These are phyloP conservation scores for Monilinia fructicola DNA, from an alignment of 2,329 filamentous ascomycete genomes.

Conservation along the genomic window DNA sequence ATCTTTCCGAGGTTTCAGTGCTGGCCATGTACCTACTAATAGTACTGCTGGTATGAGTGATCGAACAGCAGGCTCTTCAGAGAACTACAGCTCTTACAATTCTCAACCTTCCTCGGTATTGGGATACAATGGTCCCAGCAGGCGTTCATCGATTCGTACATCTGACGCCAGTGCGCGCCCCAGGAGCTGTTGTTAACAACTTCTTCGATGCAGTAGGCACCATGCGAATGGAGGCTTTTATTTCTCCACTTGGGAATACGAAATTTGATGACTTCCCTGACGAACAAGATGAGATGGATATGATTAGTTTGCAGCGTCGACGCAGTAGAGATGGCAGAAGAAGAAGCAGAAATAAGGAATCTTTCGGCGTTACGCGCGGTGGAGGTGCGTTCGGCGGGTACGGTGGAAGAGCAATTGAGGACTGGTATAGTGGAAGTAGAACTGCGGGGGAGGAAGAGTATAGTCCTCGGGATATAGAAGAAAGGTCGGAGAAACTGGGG, in stretches of 20 bases:
- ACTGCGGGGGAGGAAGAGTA: conserved; percentile 56
- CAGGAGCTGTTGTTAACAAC: conserved; percentile 40
- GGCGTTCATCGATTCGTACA: conserved; percentile 39
- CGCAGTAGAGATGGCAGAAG: conserved; percentile 36
- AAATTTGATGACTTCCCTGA: conserved; percentile 38
- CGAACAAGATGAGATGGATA: conserved; percentile 40
- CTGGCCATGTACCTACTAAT: conserved; percentile 45
- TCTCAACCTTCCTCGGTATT: conserved; percentile 48
- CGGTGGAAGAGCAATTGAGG: conserved; percentile 50
- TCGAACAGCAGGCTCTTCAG: conserved; percentile 57
- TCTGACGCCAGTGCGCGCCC: conserved; percentile 38
- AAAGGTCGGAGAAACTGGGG: conserved; percentile 41
- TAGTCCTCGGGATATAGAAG: conserved; percentile 35
- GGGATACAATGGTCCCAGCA: conserved; percentile 45
- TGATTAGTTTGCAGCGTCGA: conserved; percentile 34
- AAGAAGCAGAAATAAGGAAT: conserved; percentile 37
- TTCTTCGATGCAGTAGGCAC: conserved; percentile 90
- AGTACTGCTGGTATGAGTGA: conserved; percentile 59
- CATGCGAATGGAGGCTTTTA: conserved; percentile 96
- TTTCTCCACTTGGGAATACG: conserved; percentile 56
- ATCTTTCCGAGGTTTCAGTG: conserved; percentile 74
- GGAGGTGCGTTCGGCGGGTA: conserved; percentile 41
- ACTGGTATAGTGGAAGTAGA: conserved; percentile 50
- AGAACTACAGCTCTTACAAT: conserved; percentile 51
- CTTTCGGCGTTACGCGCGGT: conserved; percentile 34